Base-by-base conservation (phyloP, 257 asterid species). In the Anisodus tanguticus region DNA sequence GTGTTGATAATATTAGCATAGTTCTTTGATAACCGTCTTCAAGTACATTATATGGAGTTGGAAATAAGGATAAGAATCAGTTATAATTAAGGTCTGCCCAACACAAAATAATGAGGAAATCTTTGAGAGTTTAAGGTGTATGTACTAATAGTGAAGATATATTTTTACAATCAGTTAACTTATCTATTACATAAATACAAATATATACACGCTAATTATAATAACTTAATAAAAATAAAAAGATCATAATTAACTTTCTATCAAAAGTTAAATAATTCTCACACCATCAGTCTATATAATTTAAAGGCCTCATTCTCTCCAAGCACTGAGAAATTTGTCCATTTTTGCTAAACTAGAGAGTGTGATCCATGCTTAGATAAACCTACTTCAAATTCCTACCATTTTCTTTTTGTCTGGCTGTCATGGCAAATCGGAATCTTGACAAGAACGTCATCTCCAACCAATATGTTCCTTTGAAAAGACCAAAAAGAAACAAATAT, bases 401-500 rank as follows among this genome's bases (percentile, higher is more conserved):
- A 22, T 22, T 22, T 22, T 22, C 26, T 22, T 22, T 22, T 22
- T 22, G 26, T 22, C 26, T 31, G 35, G 35, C 35, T 31, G 35
- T 31, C 35, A 31, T 31, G 35, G 35, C 1, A 31, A 31, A 31
- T 31, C 35, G 2, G 2, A 31, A 31, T 31, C 35, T 31, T 31
- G 35, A 31, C 2, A 31, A 31, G 35, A 31, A 31, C 35, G 35
- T 31, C 35, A 31, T 31, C 35, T 31, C 35, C 35, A 31, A 31
- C 35, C 35, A 22, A 39, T 54, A 12, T 17, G 70, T 12, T 63
- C 12, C 37, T 69, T 26, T 77, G 58, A 71, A 81, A 35, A 74
- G 72, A 17, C 84, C 13, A 0, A 90, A 89, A 71, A 76, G 89
- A 51, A 92, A 90, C 81, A 90, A 84, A 58, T 91, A 86, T 83